Conservation (phyloP, 768 basidiomycete species). For the Galerina sulciceps region DNA sequence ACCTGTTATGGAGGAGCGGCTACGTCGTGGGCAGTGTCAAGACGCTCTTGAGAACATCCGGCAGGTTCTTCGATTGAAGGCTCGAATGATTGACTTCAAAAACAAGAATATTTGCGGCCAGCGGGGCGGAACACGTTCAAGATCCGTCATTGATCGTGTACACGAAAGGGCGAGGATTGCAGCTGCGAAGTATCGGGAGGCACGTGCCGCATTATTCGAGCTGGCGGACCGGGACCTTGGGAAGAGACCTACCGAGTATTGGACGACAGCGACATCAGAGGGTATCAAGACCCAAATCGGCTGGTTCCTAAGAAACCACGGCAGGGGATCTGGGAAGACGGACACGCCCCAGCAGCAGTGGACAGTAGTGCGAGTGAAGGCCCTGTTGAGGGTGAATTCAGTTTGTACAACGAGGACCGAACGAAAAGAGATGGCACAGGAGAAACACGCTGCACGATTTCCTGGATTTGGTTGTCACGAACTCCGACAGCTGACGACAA, state of each 20-base stretch:
- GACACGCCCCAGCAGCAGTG: neutral
- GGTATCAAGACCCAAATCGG: constrained; percentile 12
- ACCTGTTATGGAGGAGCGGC: constrained; percentile 6
- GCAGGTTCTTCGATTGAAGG: constrained; percentile 8
- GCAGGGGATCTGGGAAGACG: neutral
- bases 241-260: constrained; percentile 11
- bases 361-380: too few relatives aligned
- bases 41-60: constrained; percentile 9
- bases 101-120: constrained; percentile 6
- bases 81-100: constrained; percentile 9
- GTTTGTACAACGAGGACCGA: neutral
- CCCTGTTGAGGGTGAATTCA: neutral
- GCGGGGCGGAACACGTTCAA: neutral
- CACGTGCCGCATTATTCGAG: constrained; percentile 5
- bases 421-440: neutral
- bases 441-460: neutral
- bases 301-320: neutral
- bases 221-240: constrained; percentile 13
- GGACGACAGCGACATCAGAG: constrained; percentile 15
- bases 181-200: constrained; percentile 9
- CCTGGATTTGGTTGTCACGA: neutral
- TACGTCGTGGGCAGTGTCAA: constrained; percentile 7
- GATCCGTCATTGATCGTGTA: constrained; percentile 9
- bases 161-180: constrained; percentile 6
- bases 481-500: neutral